A percentile compares a stretch with the other conserved stretches of the same genome.
Conservation (phyloP, 805 yeast species). For the Hagleromyces aurorensis region DNA sequence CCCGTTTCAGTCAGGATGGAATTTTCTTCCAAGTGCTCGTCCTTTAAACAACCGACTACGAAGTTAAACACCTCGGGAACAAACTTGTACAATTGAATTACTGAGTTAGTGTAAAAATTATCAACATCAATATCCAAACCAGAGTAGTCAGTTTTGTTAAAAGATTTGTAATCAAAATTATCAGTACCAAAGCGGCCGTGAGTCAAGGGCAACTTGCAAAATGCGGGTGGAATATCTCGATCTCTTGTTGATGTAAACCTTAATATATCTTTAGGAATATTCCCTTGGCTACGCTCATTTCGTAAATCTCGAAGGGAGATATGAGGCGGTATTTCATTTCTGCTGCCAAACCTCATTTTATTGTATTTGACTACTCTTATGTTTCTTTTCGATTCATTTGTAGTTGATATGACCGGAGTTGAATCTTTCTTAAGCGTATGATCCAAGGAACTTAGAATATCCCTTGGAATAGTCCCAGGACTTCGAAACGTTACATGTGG, state of each 20-base stretch:
- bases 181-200: slow-evolving; percentile 89
- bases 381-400: slow-evolving; percentile 25
- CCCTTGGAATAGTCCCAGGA: slow-evolving; percentile 50
- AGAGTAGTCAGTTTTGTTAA: slow-evolving; percentile 63
- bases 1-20: slow-evolving; percentile 77
- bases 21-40: slow-evolving; percentile 38
- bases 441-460: slow-evolving; percentile 25
- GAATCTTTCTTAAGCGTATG: slow-evolving; percentile 6
- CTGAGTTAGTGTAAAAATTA: slow-evolving; percentile 68
- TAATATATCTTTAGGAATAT: slow-evolving; percentile 17
- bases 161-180: slow-evolving; percentile 85
- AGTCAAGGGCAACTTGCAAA: slow-evolving; percentile 62
- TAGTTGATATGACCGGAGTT: slow-evolving; percentile 1
- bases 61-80: slow-evolving; percentile 65
- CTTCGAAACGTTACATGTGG: slow-evolving; percentile 55
- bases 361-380: slow-evolving; percentile 46
- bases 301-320: slow-evolving; percentile 31
- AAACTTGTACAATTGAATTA: slow-evolving; percentile 73
- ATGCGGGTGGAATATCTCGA: slow-evolving; percentile 59
- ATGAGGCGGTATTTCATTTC: slow-evolving; percentile 43
- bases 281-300: slow-evolving; percentile 14
- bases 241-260: slow-evolving; percentile 27
- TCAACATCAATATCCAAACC: slow-evolving; percentile 88
- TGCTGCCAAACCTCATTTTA: slow-evolving; percentile 45
- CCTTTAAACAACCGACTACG: slow-evolving; percentile 47